Evolutionary conservation across 192 early-diverging fungal species (phyloP).

Genomic region (Coemansia erecta): DNA sequence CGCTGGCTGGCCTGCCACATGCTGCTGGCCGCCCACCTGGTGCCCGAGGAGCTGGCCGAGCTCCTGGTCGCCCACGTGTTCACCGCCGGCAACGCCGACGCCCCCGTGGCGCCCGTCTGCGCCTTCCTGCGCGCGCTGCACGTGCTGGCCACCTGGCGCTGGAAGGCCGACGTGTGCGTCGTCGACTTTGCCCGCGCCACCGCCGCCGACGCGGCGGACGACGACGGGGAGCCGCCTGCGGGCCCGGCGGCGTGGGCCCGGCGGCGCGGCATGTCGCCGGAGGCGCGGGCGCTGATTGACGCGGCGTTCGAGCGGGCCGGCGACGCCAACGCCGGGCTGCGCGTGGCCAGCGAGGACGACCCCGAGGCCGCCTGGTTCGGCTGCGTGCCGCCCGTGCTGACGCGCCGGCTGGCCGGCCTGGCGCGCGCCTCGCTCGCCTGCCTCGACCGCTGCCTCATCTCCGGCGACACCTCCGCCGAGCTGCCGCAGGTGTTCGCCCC

Average conservation of each 20-base stretch:
- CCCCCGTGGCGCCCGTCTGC: conserved; percentile 62
- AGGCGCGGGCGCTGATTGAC: conserved; percentile 15
- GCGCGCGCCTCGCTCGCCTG: conserved; percentile 63
- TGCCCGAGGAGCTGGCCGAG: conserved; percentile 79
- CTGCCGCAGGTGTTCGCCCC: conserved; percentile 71
- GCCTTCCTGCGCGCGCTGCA: conserved; percentile 78
- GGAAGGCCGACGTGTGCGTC: conserved; percentile 71
- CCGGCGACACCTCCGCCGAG: conserved; percentile 14
- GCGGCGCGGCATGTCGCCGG: conserved; percentile 15
- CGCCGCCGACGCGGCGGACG: conserved; percentile 49
- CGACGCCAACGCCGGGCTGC: conserved; percentile 12
- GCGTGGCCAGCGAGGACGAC: conserved; percentile 35
- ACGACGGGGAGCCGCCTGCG: background rate
- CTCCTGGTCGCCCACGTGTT: conserved; percentile 71
- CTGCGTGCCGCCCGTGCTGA: conserved; percentile 28
- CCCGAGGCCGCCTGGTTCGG: conserved; percentile 37
- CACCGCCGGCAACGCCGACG: conserved; percentile 53
- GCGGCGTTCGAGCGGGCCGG: conserved; percentile 56
- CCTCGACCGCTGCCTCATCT: conserved; percentile 36
- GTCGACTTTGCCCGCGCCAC: conserved; percentile 72
- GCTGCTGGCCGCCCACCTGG: conserved; percentile 57
- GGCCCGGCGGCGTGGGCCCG: conserved; percentile 19
- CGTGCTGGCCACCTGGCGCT: conserved; percentile 72
- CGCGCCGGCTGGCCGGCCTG: conserved; percentile 57
- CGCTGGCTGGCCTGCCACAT: conserved; percentile 86